Evolutionary conservation across 352 stramenopile species (phyloP), one percentile per base, ranked within the genome.

Genomic region (Globisporangium orthogonon): DNA sequence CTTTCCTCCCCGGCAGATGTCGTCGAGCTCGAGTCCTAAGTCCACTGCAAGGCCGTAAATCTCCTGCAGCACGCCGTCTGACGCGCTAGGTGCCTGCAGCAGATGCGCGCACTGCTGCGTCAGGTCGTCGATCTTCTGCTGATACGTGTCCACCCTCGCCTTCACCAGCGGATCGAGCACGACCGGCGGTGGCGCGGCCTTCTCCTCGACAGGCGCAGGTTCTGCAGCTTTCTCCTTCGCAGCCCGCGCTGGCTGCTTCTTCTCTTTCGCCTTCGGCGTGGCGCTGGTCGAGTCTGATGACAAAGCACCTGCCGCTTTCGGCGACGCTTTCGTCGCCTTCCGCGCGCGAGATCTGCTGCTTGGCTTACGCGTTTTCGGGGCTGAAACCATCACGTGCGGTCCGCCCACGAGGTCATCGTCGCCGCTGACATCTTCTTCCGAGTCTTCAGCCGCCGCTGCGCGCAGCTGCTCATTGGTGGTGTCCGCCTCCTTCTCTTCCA

Each of bases 61-160:
- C 40, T 91, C 82, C 44, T 87, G 76, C 56, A 87, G 62, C n/a
- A 89, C 62, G 2, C 47, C 59, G 45, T 85, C 72, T 7, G 64
- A 61, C 10, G 47, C 41, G 6, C 59, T 61, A 0, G 70, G 67
- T 7, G 58, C 40, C 11, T 59, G 30, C 29, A 77, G 50, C 14
- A 88, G 58, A 18, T 74, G 56, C 14, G 56, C 63, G 51, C 76
- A 87, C 35, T 71, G 57, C 14, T 59, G 58, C 23, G 78, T 87
- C 43, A 91, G 65, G 41, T 90, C 82, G n/a, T 86, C 70, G 15
- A 86, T 83, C 60, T 92, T 91, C 31, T 84, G 62, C 47, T 83
- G 70, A 50, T 91, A 94, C 23, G 66, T 83, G 49, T 85, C 77
- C 23, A 93, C 67, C 13, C 83, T 70, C 1, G 83, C 78, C 45